A percentile compares a stretch with the other conserved stretches of the same genome.
These are phyloP conservation scores for Obelidium mucronatum DNA, from an alignment of 192 early-diverging fungal species.

Conservation along the genomic window DNA sequence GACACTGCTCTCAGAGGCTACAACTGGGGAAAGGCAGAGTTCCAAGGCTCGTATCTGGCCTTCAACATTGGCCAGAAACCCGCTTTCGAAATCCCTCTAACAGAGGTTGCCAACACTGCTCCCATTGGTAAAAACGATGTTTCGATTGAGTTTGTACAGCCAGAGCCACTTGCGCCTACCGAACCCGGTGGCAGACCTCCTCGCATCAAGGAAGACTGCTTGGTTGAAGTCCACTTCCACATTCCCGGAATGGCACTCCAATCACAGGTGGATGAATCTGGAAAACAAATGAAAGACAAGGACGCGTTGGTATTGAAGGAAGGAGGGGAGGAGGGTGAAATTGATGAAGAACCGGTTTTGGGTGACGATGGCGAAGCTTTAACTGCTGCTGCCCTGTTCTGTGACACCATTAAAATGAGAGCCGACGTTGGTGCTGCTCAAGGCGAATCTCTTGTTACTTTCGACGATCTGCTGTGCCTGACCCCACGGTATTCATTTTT, in stretches of 20 bases:
- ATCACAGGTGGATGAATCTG: slow-evolving; percentile 57
- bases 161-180: slow-evolving; percentile 61
- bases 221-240: slow-evolving; percentile 93
- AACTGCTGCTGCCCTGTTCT: slow-evolving; percentile 75
- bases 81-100: slow-evolving; percentile 91
- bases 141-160: slow-evolving; percentile 78
- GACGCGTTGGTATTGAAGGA: slow-evolving; percentile 26
- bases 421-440: slow-evolving; percentile 86
- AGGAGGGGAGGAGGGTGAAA: slow-evolving; percentile 47
- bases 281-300: slow-evolving; percentile 49
- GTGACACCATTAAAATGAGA: slow-evolving; percentile 90
- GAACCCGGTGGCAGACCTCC: slow-evolving; percentile 53
- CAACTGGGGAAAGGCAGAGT: slow-evolving; percentile 89
- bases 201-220: slow-evolving; percentile 70
- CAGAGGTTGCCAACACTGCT: slow-evolving; percentile 85
- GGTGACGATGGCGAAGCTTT: slow-evolving; percentile 75
- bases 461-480: slow-evolving; percentile 88
- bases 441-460: slow-evolving; percentile 89
- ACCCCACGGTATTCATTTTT: slow-evolving; percentile 76
- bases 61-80: slow-evolving; percentile 86
- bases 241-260: slow-evolving; percentile 81
- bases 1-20: slow-evolving; percentile 91
- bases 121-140: slow-evolving; percentile 91
- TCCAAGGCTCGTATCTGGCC: slow-evolving; percentile 68
- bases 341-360: slow-evolving; percentile 59